Conservation (phyloP, 2,329 filamentous ascomycete genomes). For the Colletotrichum limetticola region DNA sequence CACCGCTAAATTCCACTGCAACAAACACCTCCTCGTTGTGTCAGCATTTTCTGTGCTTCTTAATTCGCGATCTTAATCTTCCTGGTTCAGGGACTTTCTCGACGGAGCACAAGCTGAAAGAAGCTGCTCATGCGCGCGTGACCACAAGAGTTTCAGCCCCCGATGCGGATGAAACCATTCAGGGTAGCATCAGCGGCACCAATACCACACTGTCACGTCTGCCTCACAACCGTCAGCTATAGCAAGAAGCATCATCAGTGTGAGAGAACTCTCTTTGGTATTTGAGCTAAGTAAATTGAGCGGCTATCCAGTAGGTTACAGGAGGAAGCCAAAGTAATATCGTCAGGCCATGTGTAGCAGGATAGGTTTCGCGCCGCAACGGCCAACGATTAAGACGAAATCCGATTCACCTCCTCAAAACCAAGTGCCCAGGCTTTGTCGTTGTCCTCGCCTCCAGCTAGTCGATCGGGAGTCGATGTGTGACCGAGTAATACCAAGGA, state of each 20-base stretch:
- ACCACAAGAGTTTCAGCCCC: conserved; percentile 25
- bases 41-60: not conserved
- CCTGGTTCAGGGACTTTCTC: not conserved
- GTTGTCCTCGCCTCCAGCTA: not conserved
- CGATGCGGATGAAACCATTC: conserved; percentile 18
- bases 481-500: not conserved
- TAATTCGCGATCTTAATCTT: not conserved
- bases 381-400: conserved; percentile 4
- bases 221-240: not conserved
- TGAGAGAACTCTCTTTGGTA: conserved; percentile 17
- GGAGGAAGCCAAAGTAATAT: conserved; percentile 27
- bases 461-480: not conserved
- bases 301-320: conserved; percentile 13
- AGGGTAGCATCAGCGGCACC: conserved; percentile 9
- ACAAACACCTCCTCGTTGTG: not conserved
- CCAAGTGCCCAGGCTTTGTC: not conserved
- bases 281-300: conserved; percentile 33
- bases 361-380: conserved; percentile 18
- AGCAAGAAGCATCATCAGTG: not conserved
- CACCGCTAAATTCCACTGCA: not conserved
- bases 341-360: conserved; percentile 22
- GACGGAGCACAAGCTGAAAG: conserved; percentile 1
- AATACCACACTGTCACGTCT: not conserved
- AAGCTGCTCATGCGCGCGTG: conserved; percentile 10
- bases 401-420: not conserved